Conservation (phyloP, 106 monocot species). For the Allium fistulosum region DNA sequence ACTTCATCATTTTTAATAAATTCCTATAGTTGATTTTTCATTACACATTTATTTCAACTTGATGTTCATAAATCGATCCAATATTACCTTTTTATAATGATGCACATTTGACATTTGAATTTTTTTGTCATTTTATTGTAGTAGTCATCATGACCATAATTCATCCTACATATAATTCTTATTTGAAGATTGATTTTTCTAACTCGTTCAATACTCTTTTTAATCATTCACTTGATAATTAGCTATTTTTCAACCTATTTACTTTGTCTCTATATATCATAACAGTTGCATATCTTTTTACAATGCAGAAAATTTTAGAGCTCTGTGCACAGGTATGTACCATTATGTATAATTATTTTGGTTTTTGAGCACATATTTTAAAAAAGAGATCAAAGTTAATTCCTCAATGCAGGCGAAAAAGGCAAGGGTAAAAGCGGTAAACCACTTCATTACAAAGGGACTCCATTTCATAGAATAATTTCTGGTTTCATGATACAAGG, state of each 20-base stretch:
- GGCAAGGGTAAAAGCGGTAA: conserved; percentile 58
- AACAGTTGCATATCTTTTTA: conserved; percentile 10
- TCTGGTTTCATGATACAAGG: conserved; percentile 97
- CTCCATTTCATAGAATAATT: conserved; percentile 84
- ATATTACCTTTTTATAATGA: no score
- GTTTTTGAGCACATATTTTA: not conserved
- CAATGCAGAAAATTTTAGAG: conserved; percentile 88
- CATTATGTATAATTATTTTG: not conserved
- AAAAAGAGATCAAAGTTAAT: no score
- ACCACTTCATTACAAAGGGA: conserved; percentile 75
- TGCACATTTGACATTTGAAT: no score
- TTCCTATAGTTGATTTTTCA: no score
- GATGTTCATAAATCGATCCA: no score
- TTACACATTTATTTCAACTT: no score
- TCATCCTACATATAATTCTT: not conserved
- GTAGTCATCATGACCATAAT: no score
- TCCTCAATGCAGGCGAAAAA: conserved; percentile 58
- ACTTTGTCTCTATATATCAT: not conserved
- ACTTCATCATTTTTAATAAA: no score
- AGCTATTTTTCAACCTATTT: not conserved
- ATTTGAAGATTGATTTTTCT: not conserved
- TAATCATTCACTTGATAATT: not conserved
- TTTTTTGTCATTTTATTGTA: no score
- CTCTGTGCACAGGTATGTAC: conserved; percentile 79
- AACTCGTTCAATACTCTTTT: not conserved